Percentiles rank a stretch among this genome's conserved stretches.
phyloP scores from a whole-genome alignment of 2,329 filamentous ascomycete genomes.

The Shiraia bambusicola region DNA sequence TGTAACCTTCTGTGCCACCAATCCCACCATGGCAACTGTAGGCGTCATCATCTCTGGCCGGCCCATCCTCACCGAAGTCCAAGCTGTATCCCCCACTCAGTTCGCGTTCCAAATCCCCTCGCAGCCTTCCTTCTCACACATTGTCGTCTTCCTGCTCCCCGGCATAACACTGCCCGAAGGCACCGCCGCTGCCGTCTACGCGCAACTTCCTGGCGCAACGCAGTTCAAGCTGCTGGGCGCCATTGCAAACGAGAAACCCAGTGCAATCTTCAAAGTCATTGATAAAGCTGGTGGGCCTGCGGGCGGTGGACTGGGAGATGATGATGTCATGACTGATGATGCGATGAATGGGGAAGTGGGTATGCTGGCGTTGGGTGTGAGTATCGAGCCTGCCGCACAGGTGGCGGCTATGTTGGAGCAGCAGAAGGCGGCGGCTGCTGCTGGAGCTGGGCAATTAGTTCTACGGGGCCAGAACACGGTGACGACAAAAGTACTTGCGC shows the following conservation, averaged over 20 bases:
- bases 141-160: conserved; percentile 87
- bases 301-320: conserved; percentile 47
- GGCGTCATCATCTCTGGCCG: conserved; percentile 62
- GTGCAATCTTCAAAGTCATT: conserved; percentile 81
- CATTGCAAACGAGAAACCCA: conserved; percentile 86
- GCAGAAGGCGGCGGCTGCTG: conserved; percentile 50
- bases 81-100: conserved; percentile 59
- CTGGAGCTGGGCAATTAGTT: conserved; percentile 33
- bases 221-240: conserved; percentile 85
- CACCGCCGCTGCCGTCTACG: conserved; percentile 86
- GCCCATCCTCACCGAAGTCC: conserved; percentile 60
- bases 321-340: conserved; percentile 52
- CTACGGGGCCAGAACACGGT: conserved; percentile 46
- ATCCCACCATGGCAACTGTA: conserved; percentile 52
- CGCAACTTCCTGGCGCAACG: conserved; percentile 63
- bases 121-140: conserved; percentile 63
- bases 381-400: conserved; percentile 72
- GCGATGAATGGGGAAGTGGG: conserved; percentile 18
- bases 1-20: no score
- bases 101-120: conserved; percentile 69
- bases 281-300: conserved; percentile 40
- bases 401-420: conserved; percentile 70
- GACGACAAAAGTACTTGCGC: conserved; percentile 77
- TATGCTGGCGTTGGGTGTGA: conserved; percentile 72
- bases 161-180: conserved; percentile 69